phyloP scores from a whole-genome alignment of 345 rosid genomes.

The Laguncularia racemosa region DNA sequence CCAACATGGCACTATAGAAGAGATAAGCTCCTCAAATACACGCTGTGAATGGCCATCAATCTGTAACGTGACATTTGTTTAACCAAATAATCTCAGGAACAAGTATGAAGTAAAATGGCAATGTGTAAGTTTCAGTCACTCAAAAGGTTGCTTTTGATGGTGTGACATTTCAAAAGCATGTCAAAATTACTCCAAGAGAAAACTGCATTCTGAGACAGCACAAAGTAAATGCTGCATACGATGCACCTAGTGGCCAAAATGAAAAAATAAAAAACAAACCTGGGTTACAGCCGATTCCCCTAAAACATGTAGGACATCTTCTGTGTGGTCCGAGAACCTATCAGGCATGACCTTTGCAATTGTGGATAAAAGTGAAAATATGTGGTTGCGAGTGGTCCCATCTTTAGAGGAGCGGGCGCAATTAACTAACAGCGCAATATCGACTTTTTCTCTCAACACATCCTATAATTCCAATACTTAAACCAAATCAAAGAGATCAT shows the following conservation, averaged over 20 bases:
- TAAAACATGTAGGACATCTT: slow-evolving; percentile 52
- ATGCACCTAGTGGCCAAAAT: slow-evolving; percentile 6
- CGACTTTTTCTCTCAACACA: slow-evolving; percentile 31
- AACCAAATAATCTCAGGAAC: slow-evolving; percentile 1
- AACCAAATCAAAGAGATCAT: slow-evolving; percentile 1
- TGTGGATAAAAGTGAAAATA: slow-evolving; percentile 55
- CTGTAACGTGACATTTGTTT: slow-evolving; percentile 23
- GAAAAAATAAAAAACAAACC: slow-evolving; percentile 39
- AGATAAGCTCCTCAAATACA: slow-evolving; percentile 71
- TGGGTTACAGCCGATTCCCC: slow-evolving; percentile 78
- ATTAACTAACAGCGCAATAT: slow-evolving; percentile 53
- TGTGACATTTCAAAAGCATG: background rate
- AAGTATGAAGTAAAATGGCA: background rate
- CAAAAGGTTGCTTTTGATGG: no score
- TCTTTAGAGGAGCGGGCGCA: slow-evolving; percentile 54
- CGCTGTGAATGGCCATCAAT: slow-evolving; percentile 64
- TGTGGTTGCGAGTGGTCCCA: slow-evolving; percentile 52
- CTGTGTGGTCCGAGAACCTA: slow-evolving; percentile 49
- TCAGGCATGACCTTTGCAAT: slow-evolving; percentile 58
- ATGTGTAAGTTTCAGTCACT: background rate
- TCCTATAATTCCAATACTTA: slow-evolving; percentile 35
- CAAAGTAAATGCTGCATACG: slow-evolving; percentile 1
- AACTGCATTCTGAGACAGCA: background rate
- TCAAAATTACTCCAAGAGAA: background rate
- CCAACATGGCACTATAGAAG: slow-evolving; percentile 82